A percentile compares a stretch with the other conserved stretches of the same genome.
These are phyloP conservation scores for Irpex sp. DNA, from an alignment of 1,284 basidiomycete genomes.

Conservation along the genomic window DNA sequence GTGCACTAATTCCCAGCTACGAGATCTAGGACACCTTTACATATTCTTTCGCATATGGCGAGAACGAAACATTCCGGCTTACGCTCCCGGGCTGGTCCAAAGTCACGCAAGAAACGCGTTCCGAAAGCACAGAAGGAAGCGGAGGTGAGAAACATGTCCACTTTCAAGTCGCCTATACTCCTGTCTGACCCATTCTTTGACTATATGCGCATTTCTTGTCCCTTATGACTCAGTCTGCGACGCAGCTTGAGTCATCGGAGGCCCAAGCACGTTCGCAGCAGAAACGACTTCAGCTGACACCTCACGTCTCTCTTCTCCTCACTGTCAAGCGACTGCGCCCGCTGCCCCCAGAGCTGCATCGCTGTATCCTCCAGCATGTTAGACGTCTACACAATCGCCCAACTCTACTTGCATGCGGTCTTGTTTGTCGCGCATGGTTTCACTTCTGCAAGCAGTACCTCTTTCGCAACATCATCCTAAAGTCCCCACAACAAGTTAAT, in stretches of 20 bases:
- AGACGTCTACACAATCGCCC: neutral
- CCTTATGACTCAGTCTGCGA: neutral
- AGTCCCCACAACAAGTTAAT: neutral
- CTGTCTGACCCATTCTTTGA: neutral
- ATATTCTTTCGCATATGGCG: neutral
- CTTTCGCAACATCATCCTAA: neutral
- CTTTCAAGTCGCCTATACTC: neutral
- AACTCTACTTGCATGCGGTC: neutral
- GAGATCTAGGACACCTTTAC: no score
- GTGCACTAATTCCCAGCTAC: no score
- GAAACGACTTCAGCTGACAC: neutral
- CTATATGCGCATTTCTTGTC: neutral
- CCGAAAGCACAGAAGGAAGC: neutral
- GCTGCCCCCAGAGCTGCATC: neutral
- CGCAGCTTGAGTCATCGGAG: neutral
- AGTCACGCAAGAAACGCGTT: neutral
- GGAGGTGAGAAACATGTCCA: no score
- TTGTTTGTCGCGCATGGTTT: neutral
- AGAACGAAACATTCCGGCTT: neutral
- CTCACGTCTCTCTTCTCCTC: neutral
- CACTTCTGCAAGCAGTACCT: neutral
- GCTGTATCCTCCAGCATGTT: neutral
- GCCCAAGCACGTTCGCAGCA: neutral
- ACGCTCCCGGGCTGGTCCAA: neutral
- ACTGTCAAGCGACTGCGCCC: neutral